Evolutionary conservation across 208 protist species (phyloP), one percentile per base, ranked within the genome.

Genomic region (Phytomonas serpens): DNA sequence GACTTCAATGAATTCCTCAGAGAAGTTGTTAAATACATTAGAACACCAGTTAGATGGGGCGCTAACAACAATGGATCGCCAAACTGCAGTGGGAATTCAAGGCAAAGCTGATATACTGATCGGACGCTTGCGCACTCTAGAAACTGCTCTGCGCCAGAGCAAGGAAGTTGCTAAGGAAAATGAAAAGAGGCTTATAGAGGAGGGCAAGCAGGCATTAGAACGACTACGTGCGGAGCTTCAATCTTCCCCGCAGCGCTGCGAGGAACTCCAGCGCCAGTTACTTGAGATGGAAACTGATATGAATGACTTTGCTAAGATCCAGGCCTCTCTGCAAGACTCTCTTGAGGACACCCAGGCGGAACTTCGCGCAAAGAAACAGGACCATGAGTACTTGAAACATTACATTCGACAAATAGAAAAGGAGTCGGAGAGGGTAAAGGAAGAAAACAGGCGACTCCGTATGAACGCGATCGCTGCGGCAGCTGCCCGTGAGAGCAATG

Each of bases 271-370:
- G 47, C 47, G 47, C 47, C 86, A 91, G 57, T 51, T 88, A 64
- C 67, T 65, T 40, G 86, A 91, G 67, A 75, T 91, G 77, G 83
- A 91, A 69, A 80, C 74, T 47, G 86, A 91, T 67, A 81, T 91
- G 77, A 78, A 77, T 67, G 86, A 88, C 72, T 73, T 91, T 36
- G 75, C 73, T 4, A 77, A 81, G 66, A 88, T 91, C n/a, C 83
- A 86, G 64, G 73, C 77, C 62, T 42, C 81, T 23, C 77, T 88
- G 74, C 86, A 85, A 71, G 69, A 68, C 36, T 68, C 76, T 64
- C 74, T 88, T 2, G 81, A 86, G 42, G 68, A 63, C 64, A 68
- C 83, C 10, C 78, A 83, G 69, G 67, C 77, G 61, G 77, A 87
- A 70, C 72, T 91, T 64, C 86, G 83, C 11, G 83, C 81, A 3